Evolutionary conservation across 2,329 filamentous ascomycete genomes (phyloP).

Genomic region (Colletotrichum eleusines): DNA sequence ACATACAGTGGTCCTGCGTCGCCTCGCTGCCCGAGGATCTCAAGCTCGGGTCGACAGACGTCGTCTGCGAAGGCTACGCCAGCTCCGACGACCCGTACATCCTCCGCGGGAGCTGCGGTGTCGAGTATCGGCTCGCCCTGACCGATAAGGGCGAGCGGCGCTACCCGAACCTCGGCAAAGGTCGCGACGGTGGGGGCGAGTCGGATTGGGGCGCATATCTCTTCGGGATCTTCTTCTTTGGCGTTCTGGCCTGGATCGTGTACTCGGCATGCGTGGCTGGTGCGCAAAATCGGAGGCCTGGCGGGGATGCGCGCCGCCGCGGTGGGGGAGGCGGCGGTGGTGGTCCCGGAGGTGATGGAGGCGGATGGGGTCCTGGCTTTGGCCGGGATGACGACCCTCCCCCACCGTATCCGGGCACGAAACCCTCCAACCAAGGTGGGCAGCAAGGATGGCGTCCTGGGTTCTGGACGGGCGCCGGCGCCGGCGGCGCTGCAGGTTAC

Average conservation of each 20-base stretch:
- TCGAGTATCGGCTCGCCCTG: conserved; percentile 85
- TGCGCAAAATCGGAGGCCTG: conserved; percentile 33
- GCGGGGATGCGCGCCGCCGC: conserved; percentile 54
- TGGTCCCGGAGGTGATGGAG: conserved; percentile 57
- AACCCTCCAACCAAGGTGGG: conserved; percentile 47
- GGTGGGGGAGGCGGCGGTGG: conserved; percentile 53
- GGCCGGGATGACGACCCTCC: conserved; percentile 61
- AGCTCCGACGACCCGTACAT: conserved; percentile 83
- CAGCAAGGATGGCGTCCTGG: conserved; percentile 75
- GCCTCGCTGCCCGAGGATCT: conserved; percentile 71
- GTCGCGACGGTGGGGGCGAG: conserved; percentile 49
- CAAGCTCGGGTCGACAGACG: conserved; percentile 85
- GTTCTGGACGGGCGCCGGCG: conserved; percentile 78
- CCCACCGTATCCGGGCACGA: conserved; percentile 64
- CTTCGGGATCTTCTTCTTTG: conserved; percentile 73
- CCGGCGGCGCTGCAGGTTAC: conserved; percentile 78
- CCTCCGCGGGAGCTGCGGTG: conserved; percentile 92
- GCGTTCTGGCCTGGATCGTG: conserved; percentile 71
- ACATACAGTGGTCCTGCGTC: conserved; percentile 92
- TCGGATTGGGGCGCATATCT: conserved; percentile 56
- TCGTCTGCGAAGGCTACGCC: conserved; percentile 91
- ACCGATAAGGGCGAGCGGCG: conserved; percentile 80
- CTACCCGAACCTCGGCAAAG: conserved; percentile 69
- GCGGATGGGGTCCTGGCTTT: conserved; percentile 53
- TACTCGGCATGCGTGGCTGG: conserved; percentile 62